Evolutionary conservation across 352 stramenopile species (phyloP).

Genomic region (Globisporangium cederbergense): DNA sequence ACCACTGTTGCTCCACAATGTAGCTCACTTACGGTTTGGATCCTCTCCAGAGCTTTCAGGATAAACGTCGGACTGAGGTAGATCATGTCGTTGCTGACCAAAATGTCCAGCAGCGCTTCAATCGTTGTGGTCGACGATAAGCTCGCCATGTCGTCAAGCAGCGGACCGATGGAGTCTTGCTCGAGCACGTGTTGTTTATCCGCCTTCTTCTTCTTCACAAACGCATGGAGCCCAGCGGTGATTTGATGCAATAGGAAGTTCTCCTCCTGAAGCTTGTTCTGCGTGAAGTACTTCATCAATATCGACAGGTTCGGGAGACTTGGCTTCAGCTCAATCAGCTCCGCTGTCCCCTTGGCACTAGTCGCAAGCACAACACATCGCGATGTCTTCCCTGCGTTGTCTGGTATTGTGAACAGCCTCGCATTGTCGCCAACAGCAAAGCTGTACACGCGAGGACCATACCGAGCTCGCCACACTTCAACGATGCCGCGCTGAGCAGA

Average conservation of each 20-base stretch:
- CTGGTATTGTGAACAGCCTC: constrained; percentile 58
- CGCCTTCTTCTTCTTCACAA: constrained; percentile 57
- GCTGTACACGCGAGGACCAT: constrained; percentile 68
- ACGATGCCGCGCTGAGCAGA: constrained; percentile 79
- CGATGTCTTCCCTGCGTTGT: constrained; percentile 29
- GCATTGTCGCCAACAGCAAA: constrained; percentile 67
- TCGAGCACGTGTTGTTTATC: constrained; percentile 38
- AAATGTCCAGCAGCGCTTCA: constrained; percentile 64
- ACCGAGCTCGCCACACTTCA: constrained; percentile 79
- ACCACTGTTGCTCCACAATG: not conserved
- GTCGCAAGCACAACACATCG: constrained; percentile 57
- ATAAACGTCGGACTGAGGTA: constrained; percentile 55
- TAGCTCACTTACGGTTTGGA: constrained; percentile 44
- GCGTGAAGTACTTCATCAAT: constrained; percentile 81
- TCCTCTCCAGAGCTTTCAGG: constrained; percentile 52
- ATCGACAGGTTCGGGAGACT: constrained; percentile 51
- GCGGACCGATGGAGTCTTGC: constrained; percentile 42
- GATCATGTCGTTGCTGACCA: constrained; percentile 61
- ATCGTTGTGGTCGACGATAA: constrained; percentile 65
- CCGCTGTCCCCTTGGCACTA: constrained; percentile 25
- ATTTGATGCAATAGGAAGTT: constrained; percentile 85
- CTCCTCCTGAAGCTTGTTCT: constrained; percentile 85
- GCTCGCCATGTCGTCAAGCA: constrained; percentile 65
- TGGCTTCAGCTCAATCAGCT: constrained; percentile 63
- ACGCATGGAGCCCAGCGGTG: constrained; percentile 64